phyloP scores from a whole-genome alignment of 2,329 filamentous ascomycete genomes.

The Macrophomina phaseolina region DNA sequence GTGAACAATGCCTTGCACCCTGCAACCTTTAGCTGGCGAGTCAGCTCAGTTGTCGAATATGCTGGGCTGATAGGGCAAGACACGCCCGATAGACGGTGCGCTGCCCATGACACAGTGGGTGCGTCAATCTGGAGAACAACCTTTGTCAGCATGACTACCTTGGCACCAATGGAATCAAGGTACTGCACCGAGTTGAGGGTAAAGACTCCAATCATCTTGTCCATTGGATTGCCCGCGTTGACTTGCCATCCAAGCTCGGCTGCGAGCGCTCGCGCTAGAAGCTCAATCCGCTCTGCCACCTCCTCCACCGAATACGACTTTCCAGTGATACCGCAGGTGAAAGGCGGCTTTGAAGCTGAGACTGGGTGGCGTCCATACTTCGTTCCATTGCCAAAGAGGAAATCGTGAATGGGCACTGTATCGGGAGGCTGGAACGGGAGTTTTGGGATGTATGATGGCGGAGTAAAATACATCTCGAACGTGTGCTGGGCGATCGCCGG shows the following conservation, averaged over 20 bases:
- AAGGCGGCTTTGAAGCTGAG: conserved; percentile 7
- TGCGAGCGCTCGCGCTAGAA: conserved; percentile 16
- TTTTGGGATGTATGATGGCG: background rate
- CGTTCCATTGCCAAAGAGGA: background rate
- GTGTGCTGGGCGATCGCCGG: background rate
- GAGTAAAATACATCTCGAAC: background rate
- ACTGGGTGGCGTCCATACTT: conserved; percentile 6
- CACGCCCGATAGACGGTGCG: conserved; percentile 6
- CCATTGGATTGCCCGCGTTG: background rate
- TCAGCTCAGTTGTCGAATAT: background rate
- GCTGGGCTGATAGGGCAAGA: conserved; percentile 4
- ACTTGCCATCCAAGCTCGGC: conserved; percentile 11
- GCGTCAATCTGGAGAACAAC: conserved; percentile 11
- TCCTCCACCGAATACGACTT: conserved; percentile 16
- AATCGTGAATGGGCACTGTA: conserved; percentile 43
- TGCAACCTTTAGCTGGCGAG: background rate
- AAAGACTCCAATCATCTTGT: conserved; percentile 14
- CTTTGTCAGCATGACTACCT: background rate
- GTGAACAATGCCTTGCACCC: conserved; percentile 4
- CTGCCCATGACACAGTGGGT: conserved; percentile 15
- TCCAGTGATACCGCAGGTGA: conserved; percentile 21
- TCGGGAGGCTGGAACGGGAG: background rate
- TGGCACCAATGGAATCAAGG: background rate
- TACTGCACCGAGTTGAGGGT: conserved; percentile 9
- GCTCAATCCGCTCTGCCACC: conserved; percentile 13